Evolutionary conservation across 805 yeast genomes (phyloP).

Genomic region (Metschnikowia aberdeeniae): DNA sequence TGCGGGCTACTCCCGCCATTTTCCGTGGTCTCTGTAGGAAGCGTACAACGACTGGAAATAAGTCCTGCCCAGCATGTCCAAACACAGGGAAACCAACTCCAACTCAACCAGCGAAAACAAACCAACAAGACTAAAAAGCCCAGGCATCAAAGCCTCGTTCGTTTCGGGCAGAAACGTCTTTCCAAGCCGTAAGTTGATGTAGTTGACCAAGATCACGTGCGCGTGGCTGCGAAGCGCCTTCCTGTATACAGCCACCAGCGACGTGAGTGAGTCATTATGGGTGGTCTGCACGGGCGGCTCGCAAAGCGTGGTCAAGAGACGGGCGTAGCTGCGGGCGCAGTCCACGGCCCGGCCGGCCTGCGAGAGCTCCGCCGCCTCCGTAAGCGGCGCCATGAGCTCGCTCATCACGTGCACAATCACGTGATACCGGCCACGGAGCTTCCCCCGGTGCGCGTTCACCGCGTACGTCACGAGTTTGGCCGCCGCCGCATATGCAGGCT

Average conservation of each 20-base stretch:
- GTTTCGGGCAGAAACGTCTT: conserved; percentile 44
- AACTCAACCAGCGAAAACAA: conserved; percentile 66
- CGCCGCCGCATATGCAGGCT: conserved; percentile 29
- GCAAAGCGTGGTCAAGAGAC: conserved; percentile 65
- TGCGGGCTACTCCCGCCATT: conserved; percentile 56
- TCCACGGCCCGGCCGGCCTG: neutral
- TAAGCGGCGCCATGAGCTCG: conserved; percentile 47
- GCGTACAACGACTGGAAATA: conserved; percentile 64
- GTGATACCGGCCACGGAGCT: conserved; percentile 72
- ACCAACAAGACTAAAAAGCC: conserved; percentile 63
- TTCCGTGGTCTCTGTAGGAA: conserved; percentile 72
- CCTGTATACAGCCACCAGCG: conserved; percentile 53
- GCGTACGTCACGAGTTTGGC: conserved; percentile 56
- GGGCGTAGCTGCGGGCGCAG: conserved; percentile 44
- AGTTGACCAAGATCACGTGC: conserved; percentile 56
- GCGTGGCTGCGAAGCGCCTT: conserved; percentile 60
- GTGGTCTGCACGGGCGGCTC: conserved; percentile 53
- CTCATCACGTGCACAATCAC: conserved; percentile 48
- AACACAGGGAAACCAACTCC: conserved; percentile 52
- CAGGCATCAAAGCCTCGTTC: conserved; percentile 47
- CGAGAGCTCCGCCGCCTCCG: conserved; percentile 18
- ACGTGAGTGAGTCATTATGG: conserved; percentile 40
- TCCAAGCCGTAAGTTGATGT: conserved; percentile 50
- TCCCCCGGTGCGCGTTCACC: conserved; percentile 62
- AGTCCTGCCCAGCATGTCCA: conserved; percentile 67